Evolutionary conservation across 1,284 basidiomycete species (phyloP), one percentile per base, ranked within the genome.

Genomic region (Cutaneotrichosporon sp.): DNA sequence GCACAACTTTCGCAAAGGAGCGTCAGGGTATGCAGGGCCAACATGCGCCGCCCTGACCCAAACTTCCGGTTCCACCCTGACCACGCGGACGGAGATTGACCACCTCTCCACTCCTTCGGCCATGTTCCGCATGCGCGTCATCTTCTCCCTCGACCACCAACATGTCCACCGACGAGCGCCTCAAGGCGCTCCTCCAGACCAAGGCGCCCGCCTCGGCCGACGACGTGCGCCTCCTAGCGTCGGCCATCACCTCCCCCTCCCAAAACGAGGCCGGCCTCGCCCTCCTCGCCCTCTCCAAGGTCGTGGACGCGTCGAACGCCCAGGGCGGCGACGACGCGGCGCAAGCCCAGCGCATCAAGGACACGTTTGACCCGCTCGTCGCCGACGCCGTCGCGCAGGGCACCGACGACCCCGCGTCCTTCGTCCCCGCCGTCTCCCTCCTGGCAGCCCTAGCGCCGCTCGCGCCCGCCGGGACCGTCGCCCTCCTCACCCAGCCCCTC

Each of bases 381-480:
- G 33, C 52, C 14, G 56, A 58, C 22, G 64, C 64, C 11, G 33
- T 62, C 11, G 33, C 58, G 0, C 8, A 34, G 20, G 59, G 50
- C 10, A 16, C 61, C 2, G 24, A 31, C 6, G 61, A 63, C 36
- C 64, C 64, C 0, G 46, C 20, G 4, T 18, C 54, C 2, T 58
- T 66, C 29, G 64, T 63, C 3, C 64, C 64, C 4, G 42, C 64
- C 29, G 59, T 60, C 4, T 53, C 52, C 5, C 69, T 78, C 4
- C 58, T 76, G 14, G 56, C 70, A 0, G 57, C 70, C 1, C 66
- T 77, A 10, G 71, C 72, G 27, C 66, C 73, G 0, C 67, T 76
- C 5, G 57, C 67, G 0, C 69, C 76, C 0, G 51, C 36, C 1
- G 61, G 64, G 2, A 58, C 64, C 10, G 60, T 66, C 20, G 43